Evolutionary conservation across 768 basidiomycete species (phyloP), one percentile per base, ranked within the genome.

Genomic region (Pleurotus pulmonarius): DNA sequence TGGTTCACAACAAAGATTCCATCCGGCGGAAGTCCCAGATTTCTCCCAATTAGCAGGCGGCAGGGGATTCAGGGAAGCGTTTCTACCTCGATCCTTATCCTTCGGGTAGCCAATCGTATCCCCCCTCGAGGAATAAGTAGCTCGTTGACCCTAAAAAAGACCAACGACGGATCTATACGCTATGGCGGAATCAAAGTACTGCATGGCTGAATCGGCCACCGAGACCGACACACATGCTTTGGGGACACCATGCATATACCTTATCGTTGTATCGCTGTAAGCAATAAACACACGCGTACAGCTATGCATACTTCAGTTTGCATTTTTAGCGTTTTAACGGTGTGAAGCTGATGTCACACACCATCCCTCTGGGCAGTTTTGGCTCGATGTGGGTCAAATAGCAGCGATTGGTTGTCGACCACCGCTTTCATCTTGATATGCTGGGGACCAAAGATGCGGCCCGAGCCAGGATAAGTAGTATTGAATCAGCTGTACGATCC

Each of bases 351-450:
- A 57, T 56, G 24, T 38, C 54, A 55, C 45, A 29, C 24, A 12
- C 51, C 34, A 41, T 22, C 22, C 51, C 39, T 40, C 37, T 53
- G 51, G 51, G 38, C 25, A 16, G 13, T 20, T 8, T 53, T 53
- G 51, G 18, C 51, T 53, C 51, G 24, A 53, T 18, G 24, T 25
- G 51, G 51, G 18, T 53, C 51, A 22, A 40, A 37, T 15, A 38
- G 37, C 34, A 53, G 37, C 34, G 44, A 55, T 55, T 45, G 54
- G 40, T 46, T 37, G 16, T n/a, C 26, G 34, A 63, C 53, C 51
- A 55, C 51, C 56, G 48, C 29, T 20, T 24, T 54, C 59, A 64
- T 61, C 63, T 58, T 61, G 60, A 66, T 63, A 59, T 47, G 48
- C 56, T 59, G 16, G 26, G 34, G 26, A 29, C 38, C 57, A 38